Evolutionary conservation across 805 yeast genomes (phyloP).

Genomic region (Starmerella lactis-condensi): DNA sequence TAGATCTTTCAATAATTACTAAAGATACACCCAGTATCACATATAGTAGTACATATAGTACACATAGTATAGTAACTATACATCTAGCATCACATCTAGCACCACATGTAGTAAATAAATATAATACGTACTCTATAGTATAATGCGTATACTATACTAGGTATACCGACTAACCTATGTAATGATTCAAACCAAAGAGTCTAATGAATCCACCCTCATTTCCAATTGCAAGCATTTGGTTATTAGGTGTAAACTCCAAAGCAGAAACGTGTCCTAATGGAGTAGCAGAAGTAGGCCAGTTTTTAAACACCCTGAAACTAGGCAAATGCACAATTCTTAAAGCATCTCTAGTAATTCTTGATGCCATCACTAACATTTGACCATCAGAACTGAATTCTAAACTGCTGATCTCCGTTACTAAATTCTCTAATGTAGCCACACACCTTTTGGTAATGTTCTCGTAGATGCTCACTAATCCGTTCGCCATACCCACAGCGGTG

Average conservation of each 20-base stretch:
- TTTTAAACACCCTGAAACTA: conserved; percentile 63
- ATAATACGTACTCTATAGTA: too few species aligned
- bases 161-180: too few species aligned
- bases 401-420: conserved; percentile 62
- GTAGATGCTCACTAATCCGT: conserved; percentile 79
- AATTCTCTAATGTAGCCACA: conserved; percentile 45
- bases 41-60: too few species aligned
- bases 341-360: conserved; percentile 71
- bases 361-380: conserved; percentile 69
- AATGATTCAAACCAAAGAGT: conserved; percentile 75
- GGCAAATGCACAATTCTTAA: conserved; percentile 75
- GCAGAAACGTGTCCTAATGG: conserved; percentile 88
- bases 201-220: conserved; percentile 82
- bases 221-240: conserved; percentile 73
- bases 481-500: conserved; percentile 74
- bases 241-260: conserved; percentile 58
- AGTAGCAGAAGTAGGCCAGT: conserved; percentile 96
- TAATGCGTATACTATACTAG: too few species aligned
- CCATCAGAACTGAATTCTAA: conserved; percentile 71
- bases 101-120: too few species aligned
- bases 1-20: too few species aligned
- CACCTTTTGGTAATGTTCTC: conserved; percentile 27
- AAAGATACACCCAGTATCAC: too few species aligned
- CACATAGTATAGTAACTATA: too few species aligned
- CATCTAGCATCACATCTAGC: too few species aligned